Conservation (phyloP, 73 alveolate species). For the Paramecium octaurelia region DNA sequence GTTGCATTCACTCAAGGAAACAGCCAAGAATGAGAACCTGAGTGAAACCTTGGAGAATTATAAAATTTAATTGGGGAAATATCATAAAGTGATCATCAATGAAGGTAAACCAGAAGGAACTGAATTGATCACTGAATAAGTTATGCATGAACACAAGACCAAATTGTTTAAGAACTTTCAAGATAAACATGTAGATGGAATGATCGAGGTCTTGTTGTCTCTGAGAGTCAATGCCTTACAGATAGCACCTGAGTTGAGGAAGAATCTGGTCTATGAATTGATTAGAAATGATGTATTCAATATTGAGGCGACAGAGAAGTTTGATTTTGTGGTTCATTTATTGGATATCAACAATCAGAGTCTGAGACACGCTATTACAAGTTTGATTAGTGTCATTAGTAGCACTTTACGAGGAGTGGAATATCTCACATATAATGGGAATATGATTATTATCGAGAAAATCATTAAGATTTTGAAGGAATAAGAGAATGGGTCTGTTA, state of each 20-base stretch:
- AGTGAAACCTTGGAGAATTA: slow-evolving; percentile 91
- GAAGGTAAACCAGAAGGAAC: slow-evolving; percentile 89
- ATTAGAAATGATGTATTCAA: slow-evolving; percentile 91
- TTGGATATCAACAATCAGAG: slow-evolving; percentile 84
- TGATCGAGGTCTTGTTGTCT: slow-evolving; percentile 90
- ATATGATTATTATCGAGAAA: slow-evolving; percentile 81
- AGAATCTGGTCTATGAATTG: slow-evolving; percentile 83
- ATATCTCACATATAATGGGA: slow-evolving; percentile 80
- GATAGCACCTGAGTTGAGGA: slow-evolving; percentile 93
- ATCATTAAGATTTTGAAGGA: slow-evolving; percentile 89
- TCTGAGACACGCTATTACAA: slow-evolving; percentile 92
- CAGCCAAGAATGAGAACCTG: slow-evolving; percentile 83
- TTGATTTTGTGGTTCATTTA: slow-evolving; percentile 81
- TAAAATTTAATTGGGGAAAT: slow-evolving; percentile 93
- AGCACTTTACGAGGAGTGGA: slow-evolving; percentile 93
- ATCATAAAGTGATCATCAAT: slow-evolving; percentile 90
- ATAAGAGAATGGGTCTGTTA: slow-evolving; percentile 95
- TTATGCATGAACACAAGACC: slow-evolving; percentile 93
- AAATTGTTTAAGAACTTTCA: slow-evolving; percentile 88
- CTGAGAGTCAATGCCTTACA: slow-evolving; percentile 96
- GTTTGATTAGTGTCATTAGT: slow-evolving; percentile 87
- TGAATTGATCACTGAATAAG: slow-evolving; percentile 84
- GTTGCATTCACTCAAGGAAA: slow-evolving; percentile 85
- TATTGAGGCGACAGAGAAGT: slow-evolving; percentile 77
- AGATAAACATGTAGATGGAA: slow-evolving; percentile 81